These are phyloP conservation scores for Phytophthora capsici DNA, from an alignment of 352 stramenopile species.

Conservation along the genomic window DNA sequence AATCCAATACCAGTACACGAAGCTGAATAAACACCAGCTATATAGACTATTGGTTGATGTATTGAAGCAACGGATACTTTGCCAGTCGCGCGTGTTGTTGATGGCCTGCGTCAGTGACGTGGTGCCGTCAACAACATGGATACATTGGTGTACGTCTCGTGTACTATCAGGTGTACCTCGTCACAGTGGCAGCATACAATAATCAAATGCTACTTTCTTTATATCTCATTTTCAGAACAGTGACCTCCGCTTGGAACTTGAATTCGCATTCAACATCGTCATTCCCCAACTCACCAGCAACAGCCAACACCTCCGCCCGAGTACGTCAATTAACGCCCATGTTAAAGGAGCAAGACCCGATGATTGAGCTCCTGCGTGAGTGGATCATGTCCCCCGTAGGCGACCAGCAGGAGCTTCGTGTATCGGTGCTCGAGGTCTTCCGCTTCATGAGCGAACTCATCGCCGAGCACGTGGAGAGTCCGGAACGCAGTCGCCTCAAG, in stretches of 20 bases:
- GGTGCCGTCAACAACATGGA: slow-evolving; percentile 13
- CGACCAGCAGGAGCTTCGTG: slow-evolving; percentile 61
- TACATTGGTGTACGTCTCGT: slow-evolving; percentile 3
- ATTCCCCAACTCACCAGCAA: slow-evolving; percentile 16
- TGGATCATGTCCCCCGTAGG: slow-evolving; percentile 84
- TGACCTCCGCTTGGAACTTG: slow-evolving; percentile 2
- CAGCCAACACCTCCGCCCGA: background rate
- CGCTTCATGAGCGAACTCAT: slow-evolving; percentile 80
- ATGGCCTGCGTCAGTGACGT: slow-evolving; percentile 7
- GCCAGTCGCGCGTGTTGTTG: background rate
- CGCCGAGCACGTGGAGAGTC: slow-evolving; percentile 61
- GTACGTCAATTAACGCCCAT: slow-evolving; percentile 36
- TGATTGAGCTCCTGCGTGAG: slow-evolving; percentile 87
- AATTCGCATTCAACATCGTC: slow-evolving; percentile 3
- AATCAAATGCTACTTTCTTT: background rate
- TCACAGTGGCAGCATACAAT: slow-evolving; percentile 11
- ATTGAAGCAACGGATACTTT: background rate
- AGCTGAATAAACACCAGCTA: background rate
- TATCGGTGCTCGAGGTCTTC: slow-evolving; percentile 75
- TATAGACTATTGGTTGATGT: too few relatives aligned
- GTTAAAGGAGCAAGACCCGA: slow-evolving; percentile 87
- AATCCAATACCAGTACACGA: background rate
- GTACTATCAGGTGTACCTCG: background rate
- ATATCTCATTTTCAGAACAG: slow-evolving; percentile 12
- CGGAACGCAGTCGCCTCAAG: slow-evolving; percentile 50